Evolutionary conservation across 2,329 filamentous ascomycete species (phyloP).

Genomic region (Aureobasidium pullulans): DNA sequence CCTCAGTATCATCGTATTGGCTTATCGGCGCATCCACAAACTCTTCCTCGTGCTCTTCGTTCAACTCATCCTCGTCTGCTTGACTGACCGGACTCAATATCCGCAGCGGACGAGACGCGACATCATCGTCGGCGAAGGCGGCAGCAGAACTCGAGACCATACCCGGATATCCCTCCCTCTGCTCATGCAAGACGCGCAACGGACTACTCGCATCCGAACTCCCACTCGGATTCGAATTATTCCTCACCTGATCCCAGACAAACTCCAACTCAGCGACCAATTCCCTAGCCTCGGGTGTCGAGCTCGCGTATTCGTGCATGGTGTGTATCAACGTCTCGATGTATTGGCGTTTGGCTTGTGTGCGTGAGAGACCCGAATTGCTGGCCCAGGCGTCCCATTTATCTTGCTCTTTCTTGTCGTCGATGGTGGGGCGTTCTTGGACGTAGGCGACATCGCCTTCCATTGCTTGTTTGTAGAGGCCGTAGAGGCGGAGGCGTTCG

Average conservation of each 20-base stretch:
- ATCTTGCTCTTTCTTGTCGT: conserved; percentile 30
- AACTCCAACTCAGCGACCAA: conserved; percentile 95
- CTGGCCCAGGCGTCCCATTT: conserved; percentile 84
- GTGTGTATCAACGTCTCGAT: conserved; percentile 91
- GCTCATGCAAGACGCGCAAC: conserved; percentile 5
- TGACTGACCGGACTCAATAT: conserved; percentile 82
- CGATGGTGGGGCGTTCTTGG: conserved; percentile 67
- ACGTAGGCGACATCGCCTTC: conserved; percentile 94
- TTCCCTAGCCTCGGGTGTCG: conserved; percentile 76
- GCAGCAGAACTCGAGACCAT: conserved; percentile 4
- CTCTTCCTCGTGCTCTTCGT: conserved; percentile 35
- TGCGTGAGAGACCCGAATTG: conserved; percentile 73
- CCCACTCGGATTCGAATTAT: conserved; percentile 39
- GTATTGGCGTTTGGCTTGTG: conserved; percentile 89
- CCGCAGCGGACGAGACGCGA: conserved; percentile 29
- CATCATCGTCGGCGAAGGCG: conserved; percentile 1
- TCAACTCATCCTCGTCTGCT: conserved; percentile 34
- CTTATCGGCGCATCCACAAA: conserved; percentile 19
- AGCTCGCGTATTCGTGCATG: conserved; percentile 89
- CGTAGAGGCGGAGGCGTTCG: conserved; percentile 88
- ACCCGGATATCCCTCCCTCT: conserved; percentile 2
- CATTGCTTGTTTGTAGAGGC: conserved; percentile 98
- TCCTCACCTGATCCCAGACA: conserved; percentile 97
- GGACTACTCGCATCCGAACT: conserved; percentile 10
- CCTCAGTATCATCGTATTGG: conserved; percentile 15